phyloP scores from a whole-genome alignment of 345 rosid genomes.

The Brassica nigra region DNA sequence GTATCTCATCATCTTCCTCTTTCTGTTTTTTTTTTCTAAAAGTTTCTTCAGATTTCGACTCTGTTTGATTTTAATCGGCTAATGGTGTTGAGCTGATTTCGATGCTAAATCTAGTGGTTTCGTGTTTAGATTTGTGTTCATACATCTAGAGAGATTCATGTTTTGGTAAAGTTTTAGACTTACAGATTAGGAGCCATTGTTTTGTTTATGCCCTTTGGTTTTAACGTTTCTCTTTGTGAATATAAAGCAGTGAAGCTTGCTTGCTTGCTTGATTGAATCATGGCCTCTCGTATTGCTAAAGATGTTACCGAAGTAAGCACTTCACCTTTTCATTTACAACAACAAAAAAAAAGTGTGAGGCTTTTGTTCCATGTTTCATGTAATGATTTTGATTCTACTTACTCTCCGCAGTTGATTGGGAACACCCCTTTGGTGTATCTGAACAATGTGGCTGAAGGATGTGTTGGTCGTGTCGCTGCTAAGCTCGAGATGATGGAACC shows the following conservation, averaged over 20 bases:
- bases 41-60: not conserved
- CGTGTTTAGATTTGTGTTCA: not conserved
- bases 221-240: slow-evolving; percentile 9
- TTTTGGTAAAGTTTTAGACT: slow-evolving; percentile 16
- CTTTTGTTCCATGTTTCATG: slow-evolving; percentile 4
- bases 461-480: slow-evolving; percentile 77
- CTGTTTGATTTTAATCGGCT: not conserved
- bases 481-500: slow-evolving; percentile 89
- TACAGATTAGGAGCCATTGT: not conserved
- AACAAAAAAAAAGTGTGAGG: not conserved
- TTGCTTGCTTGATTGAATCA: slow-evolving; percentile 20
- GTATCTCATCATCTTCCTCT: slow-evolving; percentile 26
- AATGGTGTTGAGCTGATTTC: not conserved
- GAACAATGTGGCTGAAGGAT: slow-evolving; percentile 69
- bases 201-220: not conserved
- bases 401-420: slow-evolving; percentile 61
- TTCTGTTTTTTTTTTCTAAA: not conserved
- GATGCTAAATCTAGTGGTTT: slow-evolving; percentile 1
- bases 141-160: slow-evolving; percentile 2
- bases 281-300: slow-evolving; percentile 69
- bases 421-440: slow-evolving; percentile 85
- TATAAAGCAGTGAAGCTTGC: slow-evolving; percentile 39
- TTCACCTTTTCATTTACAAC: not conserved
- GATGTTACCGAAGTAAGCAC: slow-evolving; percentile 79
- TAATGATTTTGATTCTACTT: slow-evolving; percentile 11